phyloP scores from a whole-genome alignment of 768 basidiomycete genomes.

The Tulasnella sp. region DNA sequence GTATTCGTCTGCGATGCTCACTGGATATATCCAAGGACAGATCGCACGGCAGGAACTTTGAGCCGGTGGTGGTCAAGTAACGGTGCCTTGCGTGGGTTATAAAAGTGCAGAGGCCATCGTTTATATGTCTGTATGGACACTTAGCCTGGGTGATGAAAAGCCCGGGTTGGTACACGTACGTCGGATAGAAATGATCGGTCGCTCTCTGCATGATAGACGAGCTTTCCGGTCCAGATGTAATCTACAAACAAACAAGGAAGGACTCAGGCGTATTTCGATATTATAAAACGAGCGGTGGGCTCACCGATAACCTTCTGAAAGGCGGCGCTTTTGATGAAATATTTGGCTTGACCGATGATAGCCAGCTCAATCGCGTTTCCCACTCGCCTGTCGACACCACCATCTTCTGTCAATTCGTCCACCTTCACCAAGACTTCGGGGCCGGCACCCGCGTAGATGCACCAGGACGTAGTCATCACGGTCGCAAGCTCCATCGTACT shows the following conservation, averaged over 20 bases:
- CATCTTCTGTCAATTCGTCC: constrained; percentile 45
- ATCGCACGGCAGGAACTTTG: constrained; percentile 86
- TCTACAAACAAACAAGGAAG: constrained; percentile 9
- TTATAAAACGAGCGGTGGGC: neutral
- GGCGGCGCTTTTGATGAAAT: constrained; percentile 82
- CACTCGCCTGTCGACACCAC: constrained; percentile 61
- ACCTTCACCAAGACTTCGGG: constrained; percentile 43
- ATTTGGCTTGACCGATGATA: constrained; percentile 72
- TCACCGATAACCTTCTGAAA: constrained; percentile 79
- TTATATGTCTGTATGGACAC: constrained; percentile 73
- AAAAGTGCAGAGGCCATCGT: constrained; percentile 80
- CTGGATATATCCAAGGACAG: constrained; percentile 83
- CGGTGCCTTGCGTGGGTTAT: constrained; percentile 87
- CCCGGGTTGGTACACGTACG: constrained; percentile 30
- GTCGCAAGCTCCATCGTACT: constrained; percentile 55
- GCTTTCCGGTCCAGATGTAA: constrained; percentile 41
- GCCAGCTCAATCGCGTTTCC: constrained; percentile 93
- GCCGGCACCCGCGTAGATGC: constrained; percentile 65
- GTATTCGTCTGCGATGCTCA: constrained; percentile 27
- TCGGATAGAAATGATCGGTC: constrained; percentile 83
- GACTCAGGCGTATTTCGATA: too few species aligned
- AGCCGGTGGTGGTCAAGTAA: constrained; percentile 91
- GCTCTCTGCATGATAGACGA: constrained; percentile 82
- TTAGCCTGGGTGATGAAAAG: neutral
- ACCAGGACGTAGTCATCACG: constrained; percentile 69